Base-by-base conservation (phyloP, 352 stramenopile species). In the Globisporangium cystogenes region DNA sequence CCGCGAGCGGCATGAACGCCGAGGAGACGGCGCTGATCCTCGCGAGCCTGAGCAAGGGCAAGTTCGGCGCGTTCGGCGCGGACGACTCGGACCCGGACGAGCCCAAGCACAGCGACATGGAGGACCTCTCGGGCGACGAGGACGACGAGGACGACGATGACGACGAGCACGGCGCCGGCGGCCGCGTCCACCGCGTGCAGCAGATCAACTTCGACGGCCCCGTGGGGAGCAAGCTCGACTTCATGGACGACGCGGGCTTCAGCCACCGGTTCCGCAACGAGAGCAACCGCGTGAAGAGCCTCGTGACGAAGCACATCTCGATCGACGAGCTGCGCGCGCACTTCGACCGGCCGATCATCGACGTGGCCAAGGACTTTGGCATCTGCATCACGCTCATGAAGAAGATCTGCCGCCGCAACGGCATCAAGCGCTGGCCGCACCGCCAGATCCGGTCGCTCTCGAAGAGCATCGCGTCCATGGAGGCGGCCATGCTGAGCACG, bases 321-420 rank as follows among this genome's bases (percentile, higher is more conserved):
- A 89, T 95, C 41, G 85, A 91, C 21, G 82, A 93, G 60, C 66
- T 95, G 18, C 76, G 82, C 35, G 76, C 72, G 33, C 84, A 95
- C 57, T 95, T 95, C 60, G 82, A 95, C 44, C 78, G 82, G 7
- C 84, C 84, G 3, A 93, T 95, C 62, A 89, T 93, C 43, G 84
- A 95, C 46, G 84, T 95, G n/a, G 84, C 84, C 23, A 90, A 92
- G 64, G 77, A 91, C 54, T 95, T 95, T 75, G 84, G 84, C 27
- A 92, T 95, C 43, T 95, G 84, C 60, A 95, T 95, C 64, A 95
- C 84, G 55, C 72, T 95, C 40, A 95, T 95, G 84, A 95, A 86
- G 64, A 86, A 86, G 55, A 82, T 86, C 45, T 86, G 75, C 26
- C 70, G 75, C 12, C 72, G 73, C 53, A 86, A 86, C 53, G 75